These are phyloP conservation scores for Rhizopus sp. DNA, from an alignment of 371 early-diverging fungal species.

Conservation along the genomic window DNA sequence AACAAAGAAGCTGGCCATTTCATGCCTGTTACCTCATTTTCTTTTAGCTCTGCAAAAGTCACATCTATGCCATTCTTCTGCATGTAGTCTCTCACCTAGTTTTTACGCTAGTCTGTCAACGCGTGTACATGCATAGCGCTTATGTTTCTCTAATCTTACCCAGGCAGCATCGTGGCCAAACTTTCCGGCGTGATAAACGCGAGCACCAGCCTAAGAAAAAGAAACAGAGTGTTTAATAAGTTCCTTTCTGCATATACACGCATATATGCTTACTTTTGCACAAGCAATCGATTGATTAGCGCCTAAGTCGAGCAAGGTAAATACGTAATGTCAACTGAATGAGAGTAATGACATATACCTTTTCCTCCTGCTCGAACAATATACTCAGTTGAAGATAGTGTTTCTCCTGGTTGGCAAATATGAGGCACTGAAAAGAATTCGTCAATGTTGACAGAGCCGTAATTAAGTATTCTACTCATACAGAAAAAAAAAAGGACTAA, in stretches of 20 bases:
- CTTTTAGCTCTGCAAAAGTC: slow-evolving; percentile 27
- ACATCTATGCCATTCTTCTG: slow-evolving; percentile 44
- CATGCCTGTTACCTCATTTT: slow-evolving; percentile 30
- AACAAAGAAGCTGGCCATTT: neutral
- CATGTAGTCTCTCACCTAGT: slow-evolving; percentile 39
- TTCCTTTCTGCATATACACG: neutral
- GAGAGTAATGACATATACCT: slow-evolving; percentile 42
- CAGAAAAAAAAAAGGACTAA: neutral
- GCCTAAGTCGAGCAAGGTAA: slow-evolving; percentile 37
- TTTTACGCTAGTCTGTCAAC: neutral
- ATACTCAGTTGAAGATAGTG: slow-evolving; percentile 66
- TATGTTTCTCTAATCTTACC: slow-evolving; percentile 54
- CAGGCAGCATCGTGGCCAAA: slow-evolving; percentile 87
- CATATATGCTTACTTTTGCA: slow-evolving; percentile 50
- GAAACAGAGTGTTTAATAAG: neutral
- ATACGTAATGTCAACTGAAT: slow-evolving; percentile 6
- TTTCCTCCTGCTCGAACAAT: slow-evolving; percentile 85
- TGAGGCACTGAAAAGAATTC: slow-evolving; percentile 84
- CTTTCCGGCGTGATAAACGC: slow-evolving; percentile 76
- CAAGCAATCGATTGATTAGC: slow-evolving; percentile 87
- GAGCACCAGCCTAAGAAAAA: slow-evolving; percentile 58
- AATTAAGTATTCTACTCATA: slow-evolving; percentile 61
- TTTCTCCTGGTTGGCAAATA: slow-evolving; percentile 84
- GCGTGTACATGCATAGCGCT: neutral
- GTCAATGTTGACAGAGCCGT: slow-evolving; percentile 91